phyloP scores from a whole-genome alignment of 805 yeast genomes.

The Brettanomyces nanus region DNA sequence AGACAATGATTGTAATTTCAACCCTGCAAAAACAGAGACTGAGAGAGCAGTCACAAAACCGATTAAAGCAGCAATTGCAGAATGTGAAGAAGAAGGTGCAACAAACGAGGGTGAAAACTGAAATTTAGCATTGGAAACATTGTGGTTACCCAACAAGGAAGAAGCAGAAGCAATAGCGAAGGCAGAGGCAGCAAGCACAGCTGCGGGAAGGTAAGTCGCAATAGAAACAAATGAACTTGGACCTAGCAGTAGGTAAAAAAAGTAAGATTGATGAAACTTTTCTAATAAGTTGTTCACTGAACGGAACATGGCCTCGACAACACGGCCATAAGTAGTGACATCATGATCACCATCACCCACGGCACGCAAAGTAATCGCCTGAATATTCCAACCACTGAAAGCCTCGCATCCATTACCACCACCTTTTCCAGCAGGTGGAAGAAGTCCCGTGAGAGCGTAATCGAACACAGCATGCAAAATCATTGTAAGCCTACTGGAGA shows the following conservation, averaged over 20 bases:
- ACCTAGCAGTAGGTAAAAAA: constrained; percentile 76
- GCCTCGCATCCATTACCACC: constrained; percentile 70
- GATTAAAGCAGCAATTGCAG: constrained; percentile 24
- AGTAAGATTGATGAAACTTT: constrained; percentile 94
- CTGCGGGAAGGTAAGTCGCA: constrained; percentile 87
- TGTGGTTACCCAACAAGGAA: constrained; percentile 38
- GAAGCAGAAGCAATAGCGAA: constrained; percentile 65
- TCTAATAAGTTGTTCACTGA: constrained; percentile 88
- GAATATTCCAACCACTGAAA: constrained; percentile 94
- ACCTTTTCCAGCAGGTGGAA: constrained; percentile 12
- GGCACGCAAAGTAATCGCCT: constrained; percentile 76
- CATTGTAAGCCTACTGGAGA: constrained; percentile 47
- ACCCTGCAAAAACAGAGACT: constrained; percentile 18
- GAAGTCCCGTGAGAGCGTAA: constrained; percentile 63
- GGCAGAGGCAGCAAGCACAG: constrained; percentile 59
- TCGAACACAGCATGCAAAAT: constrained; percentile 58
- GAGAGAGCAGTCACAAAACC: constrained; percentile 22
- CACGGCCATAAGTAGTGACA: constrained; percentile 85
- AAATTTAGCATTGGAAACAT: constrained; percentile 16
- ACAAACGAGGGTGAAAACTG: constrained; percentile 1
- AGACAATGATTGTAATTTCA: constrained; percentile 6
- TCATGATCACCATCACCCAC: constrained; percentile 47
- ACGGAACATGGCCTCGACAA: constrained; percentile 79
- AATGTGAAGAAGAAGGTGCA: constrained; percentile 5
- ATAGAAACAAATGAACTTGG: constrained; percentile 83